These are phyloP conservation scores for Melastoma candidum DNA, from an alignment of 441 rosid genomes.

Conservation along the genomic window DNA sequence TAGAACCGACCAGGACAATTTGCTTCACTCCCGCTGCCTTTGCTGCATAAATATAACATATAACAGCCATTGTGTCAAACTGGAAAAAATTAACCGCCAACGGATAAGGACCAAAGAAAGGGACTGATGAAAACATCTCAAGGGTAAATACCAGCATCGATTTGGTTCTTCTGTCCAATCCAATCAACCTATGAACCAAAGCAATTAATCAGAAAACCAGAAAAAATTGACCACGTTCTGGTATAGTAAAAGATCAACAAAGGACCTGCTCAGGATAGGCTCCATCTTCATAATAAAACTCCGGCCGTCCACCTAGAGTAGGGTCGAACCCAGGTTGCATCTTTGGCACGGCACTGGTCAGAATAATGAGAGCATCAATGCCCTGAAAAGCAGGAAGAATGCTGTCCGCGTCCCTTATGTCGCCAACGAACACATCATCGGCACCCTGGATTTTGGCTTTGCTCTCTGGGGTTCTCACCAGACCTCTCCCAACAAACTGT, in stretches of 20 bases:
- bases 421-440: slow-evolving; percentile 66
- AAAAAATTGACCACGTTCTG: not conserved
- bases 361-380: slow-evolving; percentile 72
- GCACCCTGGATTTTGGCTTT: slow-evolving; percentile 78
- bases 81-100: not conserved
- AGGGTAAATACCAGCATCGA: slow-evolving; percentile 60
- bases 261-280: slow-evolving; percentile 85
- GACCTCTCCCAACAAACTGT: slow-evolving; percentile 62
- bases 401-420: slow-evolving; percentile 48
- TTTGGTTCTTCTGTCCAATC: slow-evolving; percentile 95
- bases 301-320: slow-evolving; percentile 75
- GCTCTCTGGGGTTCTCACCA: slow-evolving; percentile 74
- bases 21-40: slow-evolving; percentile 91
- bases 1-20: slow-evolving; percentile 87
- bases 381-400: slow-evolving; percentile 61
- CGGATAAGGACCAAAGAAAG: not conserved
- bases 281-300: slow-evolving; percentile 83
- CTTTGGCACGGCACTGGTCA: slow-evolving; percentile 87
- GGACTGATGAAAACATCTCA: no score
- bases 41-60: slow-evolving; percentile 38
- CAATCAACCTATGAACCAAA: slow-evolving; percentile 62
- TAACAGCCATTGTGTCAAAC: slow-evolving; percentile 10
- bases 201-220: slow-evolving; percentile 11
- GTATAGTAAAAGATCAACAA: not conserved
- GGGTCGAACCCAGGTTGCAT: slow-evolving; percentile 93